Evolutionary conservation across 176 grass and related monocot species (phyloP).

Genomic region (Pontederia paniculata): DNA sequence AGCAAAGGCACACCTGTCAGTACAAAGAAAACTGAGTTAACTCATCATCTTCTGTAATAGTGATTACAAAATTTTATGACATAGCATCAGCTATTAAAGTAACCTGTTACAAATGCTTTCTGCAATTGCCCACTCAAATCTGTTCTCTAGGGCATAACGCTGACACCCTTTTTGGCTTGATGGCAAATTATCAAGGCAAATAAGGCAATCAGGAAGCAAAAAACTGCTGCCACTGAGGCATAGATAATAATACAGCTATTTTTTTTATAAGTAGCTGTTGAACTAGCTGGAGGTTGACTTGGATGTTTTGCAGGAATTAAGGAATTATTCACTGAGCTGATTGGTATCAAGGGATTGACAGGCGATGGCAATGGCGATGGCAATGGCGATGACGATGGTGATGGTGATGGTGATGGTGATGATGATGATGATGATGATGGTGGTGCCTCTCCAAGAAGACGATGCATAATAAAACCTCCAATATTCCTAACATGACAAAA

Average conservation of each 20-base stretch:
- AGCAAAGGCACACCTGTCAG: constrained; percentile 41
- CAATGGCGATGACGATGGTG: neutral
- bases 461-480: neutral
- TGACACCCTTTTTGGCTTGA: constrained; percentile 28
- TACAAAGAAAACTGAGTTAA: constrained; percentile 15
- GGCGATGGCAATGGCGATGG: neutral
- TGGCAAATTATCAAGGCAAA: constrained; percentile 31
- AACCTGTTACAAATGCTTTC: constrained; percentile 45
- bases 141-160: constrained; percentile 52
- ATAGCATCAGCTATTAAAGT: constrained; percentile 10
- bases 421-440: neutral
- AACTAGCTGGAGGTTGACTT: neutral
- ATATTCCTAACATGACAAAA: neutral
- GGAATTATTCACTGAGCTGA: neutral
- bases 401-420: neutral
- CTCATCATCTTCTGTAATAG: constrained; percentile 1
- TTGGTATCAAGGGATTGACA: neutral
- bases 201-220: constrained; percentile 25
- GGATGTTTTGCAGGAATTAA: neutral
- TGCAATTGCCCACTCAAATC: constrained; percentile 42
- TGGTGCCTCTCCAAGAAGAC: neutral
- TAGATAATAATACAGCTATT: constrained; percentile 18
- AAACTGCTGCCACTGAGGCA: constrained; percentile 27
- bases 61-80: neutral
- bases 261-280: neutral